A percentile compares a stretch with the other conserved stretches of the same genome.
Conservation (phyloP, 78 protist genomes). For the Protostelium mycophagum region DNA sequence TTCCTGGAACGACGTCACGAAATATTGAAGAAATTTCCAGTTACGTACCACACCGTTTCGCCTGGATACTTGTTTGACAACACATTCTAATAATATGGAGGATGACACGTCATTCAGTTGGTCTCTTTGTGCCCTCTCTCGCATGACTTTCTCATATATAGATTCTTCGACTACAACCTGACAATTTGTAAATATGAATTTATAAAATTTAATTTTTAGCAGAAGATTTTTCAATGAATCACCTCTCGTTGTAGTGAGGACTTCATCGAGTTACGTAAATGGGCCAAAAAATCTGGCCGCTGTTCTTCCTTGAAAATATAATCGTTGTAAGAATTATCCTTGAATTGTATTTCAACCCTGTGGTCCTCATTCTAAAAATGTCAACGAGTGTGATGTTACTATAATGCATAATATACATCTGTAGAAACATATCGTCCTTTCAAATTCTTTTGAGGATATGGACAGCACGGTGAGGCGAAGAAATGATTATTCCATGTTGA, state of each 20-base stretch:
- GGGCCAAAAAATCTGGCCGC: background rate
- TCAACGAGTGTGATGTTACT: background rate
- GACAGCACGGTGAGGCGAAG: too few species aligned
- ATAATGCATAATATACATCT: too few species aligned
- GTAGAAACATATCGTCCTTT: too few species aligned
- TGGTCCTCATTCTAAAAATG: background rate
- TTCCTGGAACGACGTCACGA: background rate
- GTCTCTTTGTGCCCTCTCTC: background rate
- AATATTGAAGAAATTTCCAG: background rate
- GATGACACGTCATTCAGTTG: background rate
- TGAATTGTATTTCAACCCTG: background rate
- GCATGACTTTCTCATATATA: background rate
- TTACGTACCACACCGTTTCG: background rate
- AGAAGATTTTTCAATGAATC: too few species aligned
- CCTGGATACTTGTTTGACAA: background rate
- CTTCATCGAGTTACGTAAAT: background rate
- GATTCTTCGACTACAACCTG: background rate
- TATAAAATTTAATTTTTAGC: too few species aligned
- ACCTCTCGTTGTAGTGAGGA: background rate
- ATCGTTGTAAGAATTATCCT: background rate
- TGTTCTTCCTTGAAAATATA: background rate
- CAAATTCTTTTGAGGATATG: too few species aligned
- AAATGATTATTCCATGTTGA: too few species aligned
- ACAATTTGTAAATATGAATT: too few species aligned
- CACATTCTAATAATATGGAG: background rate